Conservation (phyloP, 768 basidiomycete genomes). For the Termitomyces sp. region DNA sequence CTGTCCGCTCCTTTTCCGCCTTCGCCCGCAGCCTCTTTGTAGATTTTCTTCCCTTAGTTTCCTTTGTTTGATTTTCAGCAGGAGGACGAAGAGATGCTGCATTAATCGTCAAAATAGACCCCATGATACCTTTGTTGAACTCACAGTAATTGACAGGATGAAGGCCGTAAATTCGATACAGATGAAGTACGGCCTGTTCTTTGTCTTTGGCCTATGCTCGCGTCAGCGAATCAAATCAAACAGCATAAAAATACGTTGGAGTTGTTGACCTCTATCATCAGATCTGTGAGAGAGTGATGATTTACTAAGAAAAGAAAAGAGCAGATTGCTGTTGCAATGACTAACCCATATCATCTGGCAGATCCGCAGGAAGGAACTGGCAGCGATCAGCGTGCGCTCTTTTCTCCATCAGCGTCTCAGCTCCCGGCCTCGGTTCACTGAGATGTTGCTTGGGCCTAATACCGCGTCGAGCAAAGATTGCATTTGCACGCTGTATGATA, state of each 20-base stretch:
- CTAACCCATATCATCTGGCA: constrained; percentile 65
- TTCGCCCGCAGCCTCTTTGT: constrained; percentile 24
- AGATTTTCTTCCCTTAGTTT: constrained; percentile 39
- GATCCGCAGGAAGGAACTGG: constrained; percentile 51
- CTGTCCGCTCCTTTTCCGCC: constrained; percentile 6
- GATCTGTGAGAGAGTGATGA: constrained; percentile 34
- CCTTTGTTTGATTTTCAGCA: constrained; percentile 33
- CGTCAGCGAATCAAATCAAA: not conserved
- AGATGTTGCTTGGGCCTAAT: constrained; percentile 92
- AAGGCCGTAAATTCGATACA: constrained; percentile 73
- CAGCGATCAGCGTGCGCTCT: constrained; percentile 87
- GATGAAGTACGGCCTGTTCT: constrained; percentile 87
- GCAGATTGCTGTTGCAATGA: constrained; percentile 6
- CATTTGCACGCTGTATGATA: constrained; percentile 72
- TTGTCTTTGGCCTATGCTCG: constrained; percentile 67
- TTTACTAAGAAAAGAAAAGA: constrained; percentile 2
- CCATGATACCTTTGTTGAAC: constrained; percentile 13
- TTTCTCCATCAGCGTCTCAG: constrained; percentile 76
- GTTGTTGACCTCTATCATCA: constrained; percentile 73
- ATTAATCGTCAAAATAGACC: not conserved
- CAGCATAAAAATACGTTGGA: not conserved
- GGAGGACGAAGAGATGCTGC: constrained; percentile 40
- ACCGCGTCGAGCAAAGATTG: constrained; percentile 67
- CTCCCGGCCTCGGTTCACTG: constrained; percentile 84
- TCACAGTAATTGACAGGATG: constrained; percentile 56